phyloP scores from a whole-genome alignment of 192 early-diverging fungal species.

The Podila verticillata region DNA sequence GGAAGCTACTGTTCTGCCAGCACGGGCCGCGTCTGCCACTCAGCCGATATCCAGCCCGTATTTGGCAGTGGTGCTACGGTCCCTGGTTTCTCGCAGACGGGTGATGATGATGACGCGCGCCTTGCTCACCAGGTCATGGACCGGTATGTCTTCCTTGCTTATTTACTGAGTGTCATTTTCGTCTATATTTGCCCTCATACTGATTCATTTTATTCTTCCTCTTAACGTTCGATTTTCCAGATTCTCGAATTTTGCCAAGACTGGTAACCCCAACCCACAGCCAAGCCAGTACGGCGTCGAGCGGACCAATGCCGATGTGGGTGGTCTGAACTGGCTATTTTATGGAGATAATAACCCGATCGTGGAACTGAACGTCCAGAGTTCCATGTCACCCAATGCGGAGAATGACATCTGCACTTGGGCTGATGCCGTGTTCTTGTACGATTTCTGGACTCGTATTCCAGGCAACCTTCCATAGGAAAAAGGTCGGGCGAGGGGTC shows the following conservation, averaged over 20 bases:
- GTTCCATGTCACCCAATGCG: constrained; percentile 18
- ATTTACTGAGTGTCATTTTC: too few species aligned
- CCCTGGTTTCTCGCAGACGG: constrained; percentile 5
- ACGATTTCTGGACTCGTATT: background rate
- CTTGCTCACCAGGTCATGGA: constrained; percentile 47
- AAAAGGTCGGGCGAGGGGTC: too few species aligned
- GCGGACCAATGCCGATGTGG: constrained; percentile 21
- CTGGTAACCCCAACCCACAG: constrained; percentile 50
- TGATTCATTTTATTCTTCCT: too few species aligned
- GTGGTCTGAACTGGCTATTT: constrained; percentile 2
- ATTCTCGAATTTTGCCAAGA: constrained; percentile 51
- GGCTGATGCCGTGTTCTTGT: background rate
- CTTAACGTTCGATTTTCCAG: too few species aligned
- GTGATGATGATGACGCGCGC: constrained; percentile 52
- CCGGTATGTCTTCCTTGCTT: background rate
- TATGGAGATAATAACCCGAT: constrained; percentile 22
- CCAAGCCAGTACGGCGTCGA: constrained; percentile 3
- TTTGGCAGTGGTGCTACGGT: constrained; percentile 23
- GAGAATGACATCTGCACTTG: constrained; percentile 21
- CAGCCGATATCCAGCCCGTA: constrained; percentile 14
- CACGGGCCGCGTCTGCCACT: constrained; percentile 21
- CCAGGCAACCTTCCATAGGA: background rate
- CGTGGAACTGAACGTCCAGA: constrained; percentile 15
- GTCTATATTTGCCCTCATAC: too few species aligned
- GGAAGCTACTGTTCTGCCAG: constrained; percentile 4